Conservation (phyloP, 1,139 yeast genomes). For the Candida sanyaensis region DNA sequence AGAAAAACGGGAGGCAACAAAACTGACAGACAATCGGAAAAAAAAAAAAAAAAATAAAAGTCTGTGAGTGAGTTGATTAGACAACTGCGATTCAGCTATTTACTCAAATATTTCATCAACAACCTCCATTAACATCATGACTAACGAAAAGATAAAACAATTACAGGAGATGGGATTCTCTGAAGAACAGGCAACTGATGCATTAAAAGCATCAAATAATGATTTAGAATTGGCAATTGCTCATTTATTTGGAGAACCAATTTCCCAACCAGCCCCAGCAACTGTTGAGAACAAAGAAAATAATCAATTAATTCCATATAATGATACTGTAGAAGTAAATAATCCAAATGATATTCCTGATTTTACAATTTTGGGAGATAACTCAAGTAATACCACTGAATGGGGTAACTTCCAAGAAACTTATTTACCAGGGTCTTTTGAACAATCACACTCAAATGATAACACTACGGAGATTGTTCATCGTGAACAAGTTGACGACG, state of each 20-base stretch:
- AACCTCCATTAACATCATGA: constrained; percentile 6
- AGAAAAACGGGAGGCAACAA: neutral
- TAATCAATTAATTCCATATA: constrained; percentile 12
- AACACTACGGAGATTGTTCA: neutral
- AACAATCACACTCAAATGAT: neutral
- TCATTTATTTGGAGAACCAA: constrained; percentile 48
- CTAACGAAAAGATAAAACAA: constrained; percentile 26
- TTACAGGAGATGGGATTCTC: constrained; percentile 67
- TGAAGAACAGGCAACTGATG: constrained; percentile 42
- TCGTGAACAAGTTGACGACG: neutral
- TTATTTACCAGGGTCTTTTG: neutral
- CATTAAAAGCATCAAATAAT: constrained; percentile 42
- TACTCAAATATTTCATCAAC: neutral
- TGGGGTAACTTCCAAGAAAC: constrained; percentile 4
- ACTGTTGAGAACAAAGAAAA: constrained; percentile 7
- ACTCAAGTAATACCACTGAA: constrained; percentile 3
- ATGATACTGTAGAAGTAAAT: constrained; percentile 19
- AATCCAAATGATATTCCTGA: constrained; percentile 22
- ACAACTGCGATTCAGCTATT: neutral
- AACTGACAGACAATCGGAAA: neutral
- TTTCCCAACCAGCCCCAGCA: constrained; percentile 16
- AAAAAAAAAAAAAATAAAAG: neutral
- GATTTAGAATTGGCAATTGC: constrained; percentile 58
- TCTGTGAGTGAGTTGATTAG: neutral
- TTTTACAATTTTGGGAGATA: constrained; percentile 5